phyloP scores from a whole-genome alignment of 1,284 basidiomycete species.

The Apiotrichum gracile region DNA sequence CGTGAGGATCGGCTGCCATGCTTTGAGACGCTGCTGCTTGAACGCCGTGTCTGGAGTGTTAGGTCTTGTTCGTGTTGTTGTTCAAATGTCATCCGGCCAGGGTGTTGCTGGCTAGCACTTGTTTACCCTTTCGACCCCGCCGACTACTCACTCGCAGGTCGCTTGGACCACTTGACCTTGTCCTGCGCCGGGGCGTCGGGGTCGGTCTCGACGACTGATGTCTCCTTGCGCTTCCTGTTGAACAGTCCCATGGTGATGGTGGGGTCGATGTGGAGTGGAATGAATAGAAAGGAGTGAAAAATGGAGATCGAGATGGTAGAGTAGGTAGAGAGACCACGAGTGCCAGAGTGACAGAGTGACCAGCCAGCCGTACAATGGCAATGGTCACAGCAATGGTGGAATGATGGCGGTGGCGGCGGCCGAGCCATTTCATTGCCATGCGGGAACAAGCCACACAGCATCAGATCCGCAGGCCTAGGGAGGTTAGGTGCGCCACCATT shows the following conservation, averaged over 20 bases:
- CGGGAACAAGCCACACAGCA: no score
- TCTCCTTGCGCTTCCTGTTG: conserved; percentile 37
- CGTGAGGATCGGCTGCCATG: conserved; percentile 99
- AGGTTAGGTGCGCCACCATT: no score
- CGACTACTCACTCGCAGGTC: conserved; percentile 75
- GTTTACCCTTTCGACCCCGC: no score
- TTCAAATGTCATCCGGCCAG: no score
- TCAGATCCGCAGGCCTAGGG: no score
- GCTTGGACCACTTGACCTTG: conserved; percentile 78
- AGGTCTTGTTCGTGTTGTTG: background rate
- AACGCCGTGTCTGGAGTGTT: conserved; percentile 76
- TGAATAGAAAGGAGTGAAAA: background rate
- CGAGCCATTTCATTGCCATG: no score
- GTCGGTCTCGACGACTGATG: conserved; percentile 25
- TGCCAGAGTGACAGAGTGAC: no score
- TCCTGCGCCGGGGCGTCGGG: conserved; percentile 53
- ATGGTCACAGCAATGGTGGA: background rate
- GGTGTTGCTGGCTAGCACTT: no score
- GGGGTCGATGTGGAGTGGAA: background rate
- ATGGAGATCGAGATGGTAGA: background rate
- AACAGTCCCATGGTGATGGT: conserved; percentile 37
- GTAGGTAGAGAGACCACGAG: background rate
- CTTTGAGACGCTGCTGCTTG: conserved; percentile 98
- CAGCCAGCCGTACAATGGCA: no score
- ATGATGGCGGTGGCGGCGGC: background rate